Evolutionary conservation across 1,139 yeast genomes (phyloP), one percentile per base, ranked within the genome.

Genomic region (Hyphopichia khmerensis): DNA sequence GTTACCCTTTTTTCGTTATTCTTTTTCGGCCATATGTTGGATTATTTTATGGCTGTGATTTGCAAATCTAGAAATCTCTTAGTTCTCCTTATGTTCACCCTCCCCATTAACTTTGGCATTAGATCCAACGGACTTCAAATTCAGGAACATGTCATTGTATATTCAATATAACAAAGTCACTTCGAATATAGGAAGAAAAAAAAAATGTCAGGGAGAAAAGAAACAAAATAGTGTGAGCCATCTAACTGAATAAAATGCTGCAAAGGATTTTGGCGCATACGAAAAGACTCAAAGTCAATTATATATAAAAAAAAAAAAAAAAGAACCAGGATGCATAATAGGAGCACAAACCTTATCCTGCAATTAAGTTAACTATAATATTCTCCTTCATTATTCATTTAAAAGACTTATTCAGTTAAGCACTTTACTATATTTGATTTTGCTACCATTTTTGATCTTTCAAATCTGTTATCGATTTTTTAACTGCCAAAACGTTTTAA

Each of bases 231-330:
- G 24, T 6, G n/a, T 4, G n/a, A 32, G 34, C 34, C 21, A 11
- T 26, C 13, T 32, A 32, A 32, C 34, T 32, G 34, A 32, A 32
- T 32, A 32, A 32, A 32, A 18, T 17, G 34, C 23, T 32, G 34
- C 34, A 32, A 32, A 32, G 34, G 4, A 17, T 32, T 18, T 11
- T 13, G 3, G 17, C 34, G 17, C 34, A 32, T 17, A 32, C 34
- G 14, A 32, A 32, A 32, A 9, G n/a, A 26, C 29, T 26, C 29
- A 26, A 26, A 32, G 15, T 13, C 15, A 17, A 17, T 16, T 16
- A 16, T 6, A 16, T 9, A 27, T 6, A 27, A 11, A 11, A 6
- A 21, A 21, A 21, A 21, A 21, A 21, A 21, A 21, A 21, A 21
- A 21, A 21, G 24, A 21, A 21, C 5, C n/a, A n/a, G n/a, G n/a